These are phyloP conservation scores for Ogataea pini DNA, from an alignment of 805 yeast species.

Conservation along the genomic window DNA sequence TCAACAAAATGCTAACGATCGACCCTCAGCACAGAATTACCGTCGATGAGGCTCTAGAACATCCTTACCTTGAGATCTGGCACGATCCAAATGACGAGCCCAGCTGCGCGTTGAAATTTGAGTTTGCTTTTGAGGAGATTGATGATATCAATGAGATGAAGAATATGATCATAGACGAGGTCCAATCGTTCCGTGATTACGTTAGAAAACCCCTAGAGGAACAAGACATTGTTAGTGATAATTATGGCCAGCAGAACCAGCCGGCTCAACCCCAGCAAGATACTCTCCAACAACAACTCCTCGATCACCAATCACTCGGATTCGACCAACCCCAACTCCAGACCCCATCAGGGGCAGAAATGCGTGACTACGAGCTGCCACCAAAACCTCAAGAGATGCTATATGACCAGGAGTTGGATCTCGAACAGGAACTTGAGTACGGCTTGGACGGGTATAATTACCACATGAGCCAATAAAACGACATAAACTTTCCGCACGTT, in stretches of 20 bases:
- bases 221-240: slow-evolving; percentile 39
- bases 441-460: slow-evolving; percentile 57
- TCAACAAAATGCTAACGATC: slow-evolving; percentile 77
- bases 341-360: slow-evolving; percentile 48
- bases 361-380: slow-evolving; percentile 53
- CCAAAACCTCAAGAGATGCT: slow-evolving; percentile 62
- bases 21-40: slow-evolving; percentile 84
- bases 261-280: slow-evolving; percentile 23
- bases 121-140: slow-evolving; percentile 82
- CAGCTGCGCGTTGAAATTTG: slow-evolving; percentile 76
- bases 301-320: slow-evolving; percentile 15
- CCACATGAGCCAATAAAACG: slow-evolving; percentile 10
- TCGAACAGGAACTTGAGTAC: slow-evolving; percentile 67
- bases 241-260: slow-evolving; percentile 25
- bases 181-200: slow-evolving; percentile 70
- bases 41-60: slow-evolving; percentile 84
- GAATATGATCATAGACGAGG: slow-evolving; percentile 78
- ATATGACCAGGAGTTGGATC: slow-evolving; percentile 39
- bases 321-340: slow-evolving; percentile 35
- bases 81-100: slow-evolving; percentile 94
- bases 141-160: slow-evolving; percentile 78
- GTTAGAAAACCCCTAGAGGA: slow-evolving; percentile 74
- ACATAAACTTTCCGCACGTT: no score
- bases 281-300: slow-evolving; percentile 7
- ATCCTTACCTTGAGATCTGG: slow-evolving; percentile 87